A percentile compares a stretch with the other conserved stretches of the same genome.
Evolutionary conservation across 257 asterid genomes (phyloP).

Genomic region (Thymus mandschuricus): DNA sequence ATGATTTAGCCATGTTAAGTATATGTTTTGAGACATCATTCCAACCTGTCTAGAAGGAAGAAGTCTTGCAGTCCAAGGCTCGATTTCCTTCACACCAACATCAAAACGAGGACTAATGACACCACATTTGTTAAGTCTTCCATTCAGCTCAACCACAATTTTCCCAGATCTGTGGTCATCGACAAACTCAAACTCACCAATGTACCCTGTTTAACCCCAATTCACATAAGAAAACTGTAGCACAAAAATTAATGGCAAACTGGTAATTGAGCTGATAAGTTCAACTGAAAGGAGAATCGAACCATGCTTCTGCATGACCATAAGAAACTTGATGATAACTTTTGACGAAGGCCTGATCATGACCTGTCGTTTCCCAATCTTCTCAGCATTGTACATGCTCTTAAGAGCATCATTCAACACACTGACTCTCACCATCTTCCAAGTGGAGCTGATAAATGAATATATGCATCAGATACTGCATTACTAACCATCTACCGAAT

Average conservation of each 20-base stretch:
- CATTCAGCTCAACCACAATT: slow-evolving; percentile 18
- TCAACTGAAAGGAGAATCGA: neutral
- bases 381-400: slow-evolving; percentile 27
- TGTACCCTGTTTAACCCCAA: neutral
- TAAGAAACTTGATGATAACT: slow-evolving; percentile 21
- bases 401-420: slow-evolving; percentile 22
- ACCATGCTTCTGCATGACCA: slow-evolving; percentile 24
- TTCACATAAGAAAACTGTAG: neutral
- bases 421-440: slow-evolving; percentile 19
- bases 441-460: neutral
- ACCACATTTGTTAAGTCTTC: slow-evolving; percentile 18
- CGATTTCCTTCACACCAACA: slow-evolving; percentile 22
- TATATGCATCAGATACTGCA: neutral
- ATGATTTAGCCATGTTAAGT: neutral
- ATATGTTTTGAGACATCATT: neutral
- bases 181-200: slow-evolving; percentile 22
- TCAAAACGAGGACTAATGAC: slow-evolving; percentile 21
- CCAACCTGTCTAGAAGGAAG: slow-evolving; percentile 23
- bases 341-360: slow-evolving; percentile 25
- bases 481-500: neutral
- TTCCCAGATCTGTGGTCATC: slow-evolving; percentile 22
- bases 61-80: slow-evolving; percentile 24
- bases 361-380: slow-evolving; percentile 22
- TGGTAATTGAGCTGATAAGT: neutral
- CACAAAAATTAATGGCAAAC: neutral